Conservation (phyloP, 768 basidiomycete genomes). For the Pisolithus albus region DNA sequence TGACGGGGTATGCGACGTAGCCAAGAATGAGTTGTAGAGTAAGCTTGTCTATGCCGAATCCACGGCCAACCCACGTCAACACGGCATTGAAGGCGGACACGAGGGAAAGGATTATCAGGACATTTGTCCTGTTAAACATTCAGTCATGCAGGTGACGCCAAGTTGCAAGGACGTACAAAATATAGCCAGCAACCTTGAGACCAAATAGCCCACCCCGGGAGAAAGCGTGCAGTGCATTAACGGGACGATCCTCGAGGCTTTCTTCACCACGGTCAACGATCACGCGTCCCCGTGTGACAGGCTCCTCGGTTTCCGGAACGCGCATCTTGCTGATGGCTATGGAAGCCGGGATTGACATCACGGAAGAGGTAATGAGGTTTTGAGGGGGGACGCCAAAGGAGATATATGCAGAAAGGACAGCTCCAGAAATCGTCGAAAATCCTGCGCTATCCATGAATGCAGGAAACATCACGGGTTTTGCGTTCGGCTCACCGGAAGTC, state of each 20-base stretch:
- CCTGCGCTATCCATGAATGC: conserved; percentile 25
- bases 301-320: conserved; percentile 76
- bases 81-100: conserved; percentile 78
- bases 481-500: conserved; percentile 58
- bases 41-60: conserved; percentile 75
- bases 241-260: conserved; percentile 46
- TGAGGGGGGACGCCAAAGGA: conserved; percentile 67
- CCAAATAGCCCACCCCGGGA: conserved; percentile 81
- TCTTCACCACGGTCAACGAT: conserved; percentile 72
- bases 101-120: conserved; percentile 78
- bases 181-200: conserved; percentile 80
- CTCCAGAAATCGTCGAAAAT: conserved; percentile 90
- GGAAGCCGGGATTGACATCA: conserved; percentile 94
- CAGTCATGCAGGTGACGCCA: conserved; percentile 7
- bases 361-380: conserved; percentile 80
- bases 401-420: conserved; percentile 82
- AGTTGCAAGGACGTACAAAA: conserved; percentile 46
- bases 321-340: conserved; percentile 90
- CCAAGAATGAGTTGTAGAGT: conserved; percentile 81
- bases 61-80: conserved; percentile 82
- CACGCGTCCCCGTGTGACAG: conserved; percentile 76
- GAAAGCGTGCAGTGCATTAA: conserved; percentile 86
- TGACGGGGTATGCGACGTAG: conserved; percentile 83
- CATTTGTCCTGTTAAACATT: conserved; percentile 52
- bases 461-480: not conserved